These are phyloP conservation scores for Rhodomyrtus psidioides DNA, from an alignment of 441 rosid genomes.

Conservation along the genomic window DNA sequence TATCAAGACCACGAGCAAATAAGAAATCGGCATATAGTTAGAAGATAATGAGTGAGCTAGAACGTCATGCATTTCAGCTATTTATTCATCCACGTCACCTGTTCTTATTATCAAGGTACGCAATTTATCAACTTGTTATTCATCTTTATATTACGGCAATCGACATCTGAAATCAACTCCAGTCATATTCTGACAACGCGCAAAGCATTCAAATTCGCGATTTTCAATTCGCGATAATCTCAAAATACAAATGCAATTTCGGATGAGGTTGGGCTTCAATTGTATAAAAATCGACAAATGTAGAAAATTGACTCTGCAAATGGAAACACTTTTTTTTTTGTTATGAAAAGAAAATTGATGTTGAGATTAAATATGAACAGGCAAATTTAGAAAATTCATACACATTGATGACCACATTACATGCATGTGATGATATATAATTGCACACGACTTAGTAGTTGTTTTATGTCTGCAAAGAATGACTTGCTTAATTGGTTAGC, in stretches of 20 bases:
- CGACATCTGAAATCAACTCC: not conserved
- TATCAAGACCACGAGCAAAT: not conserved
- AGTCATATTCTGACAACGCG: accelerated
- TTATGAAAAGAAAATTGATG: no score
- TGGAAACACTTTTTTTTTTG: no score
- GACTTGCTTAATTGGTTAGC: no score
- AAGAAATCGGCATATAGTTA: not conserved
- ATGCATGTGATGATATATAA: no score
- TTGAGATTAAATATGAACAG: no score
- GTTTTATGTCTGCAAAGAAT: no score
- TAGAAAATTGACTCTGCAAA: no score
- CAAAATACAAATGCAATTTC: not conserved
- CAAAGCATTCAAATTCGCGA: not conserved
- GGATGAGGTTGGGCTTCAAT: no score
- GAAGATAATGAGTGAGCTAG: not conserved
- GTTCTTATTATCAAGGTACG: not conserved
- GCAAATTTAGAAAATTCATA: no score
- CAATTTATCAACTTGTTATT: not conserved
- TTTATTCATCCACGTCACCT: not conserved
- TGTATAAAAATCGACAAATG: no score
- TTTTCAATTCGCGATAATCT: not conserved
- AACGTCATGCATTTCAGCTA: not conserved
- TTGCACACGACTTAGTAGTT: no score
- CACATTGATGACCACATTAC: no score
- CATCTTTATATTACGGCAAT: not conserved